Evolutionary conservation across 176 grass and related monocot species (phyloP).

Genomic region (Stipa capillata): DNA sequence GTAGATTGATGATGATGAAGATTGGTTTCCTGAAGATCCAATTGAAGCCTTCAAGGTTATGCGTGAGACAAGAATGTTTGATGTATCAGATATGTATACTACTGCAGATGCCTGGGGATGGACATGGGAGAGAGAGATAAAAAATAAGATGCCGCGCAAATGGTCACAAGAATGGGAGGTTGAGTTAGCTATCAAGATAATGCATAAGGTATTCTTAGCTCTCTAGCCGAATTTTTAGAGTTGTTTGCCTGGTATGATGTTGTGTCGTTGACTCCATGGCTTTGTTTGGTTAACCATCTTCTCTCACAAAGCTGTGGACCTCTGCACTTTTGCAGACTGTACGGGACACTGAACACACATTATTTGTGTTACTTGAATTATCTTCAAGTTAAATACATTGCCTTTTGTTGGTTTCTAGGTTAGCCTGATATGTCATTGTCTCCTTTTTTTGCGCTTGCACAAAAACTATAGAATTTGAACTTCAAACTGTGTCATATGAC

Average conservation of each 20-base stretch:
- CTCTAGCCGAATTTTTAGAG: neutral
- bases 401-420: neutral
- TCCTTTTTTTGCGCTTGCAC: neutral
- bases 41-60: conserved; percentile 90
- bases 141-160: conserved; percentile 74
- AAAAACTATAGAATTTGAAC: neutral
- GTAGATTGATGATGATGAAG: conserved; percentile 83
- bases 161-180: conserved; percentile 99
- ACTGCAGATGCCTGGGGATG: conserved; percentile 94
- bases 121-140: conserved; percentile 91
- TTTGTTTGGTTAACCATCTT: neutral
- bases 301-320: neutral
- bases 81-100: conserved; percentile 82
- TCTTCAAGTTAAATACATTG: neutral
- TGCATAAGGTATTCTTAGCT: conserved; percentile 55
- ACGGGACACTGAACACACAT: neutral
- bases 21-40: conserved; percentile 87
- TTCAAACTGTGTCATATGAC: conserved; percentile 6
- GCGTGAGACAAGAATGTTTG: conserved; percentile 66
- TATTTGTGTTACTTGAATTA: conserved; percentile 2
- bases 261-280: neutral
- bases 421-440: neutral
- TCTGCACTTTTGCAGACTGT: neutral
- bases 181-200: conserved; percentile 90
- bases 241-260: neutral